Percentiles rank a stretch among this genome's conserved stretches.
Conservation (phyloP, 495 filamentous ascomycete species). For the Aspergillus nanangensis region DNA sequence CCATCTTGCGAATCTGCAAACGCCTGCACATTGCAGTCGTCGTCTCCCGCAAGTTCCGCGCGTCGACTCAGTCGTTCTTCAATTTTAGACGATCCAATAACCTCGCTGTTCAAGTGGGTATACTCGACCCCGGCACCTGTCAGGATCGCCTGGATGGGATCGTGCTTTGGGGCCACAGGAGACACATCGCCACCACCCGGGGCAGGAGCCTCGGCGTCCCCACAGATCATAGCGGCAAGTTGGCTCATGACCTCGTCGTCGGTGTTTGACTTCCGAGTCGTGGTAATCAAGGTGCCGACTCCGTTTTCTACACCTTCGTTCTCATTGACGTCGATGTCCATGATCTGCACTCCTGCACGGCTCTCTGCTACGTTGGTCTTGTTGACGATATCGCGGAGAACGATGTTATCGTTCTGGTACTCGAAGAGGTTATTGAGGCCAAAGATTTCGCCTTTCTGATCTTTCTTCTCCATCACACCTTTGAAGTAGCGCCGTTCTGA, state of each 20-base stretch:
- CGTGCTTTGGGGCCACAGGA: slow-evolving; percentile 44
- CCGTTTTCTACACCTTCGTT: slow-evolving; percentile 42
- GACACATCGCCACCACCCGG: not conserved
- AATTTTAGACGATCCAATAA: slow-evolving; percentile 81
- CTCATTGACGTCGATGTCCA: slow-evolving; percentile 65
- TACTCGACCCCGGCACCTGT: slow-evolving; percentile 88
- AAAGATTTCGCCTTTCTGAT: slow-evolving; percentile 89
- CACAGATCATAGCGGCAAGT: slow-evolving; percentile 65
- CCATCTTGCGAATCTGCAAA: slow-evolving; percentile 38
- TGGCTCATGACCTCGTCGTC: slow-evolving; percentile 70
- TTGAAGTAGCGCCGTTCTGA: slow-evolving; percentile 93
- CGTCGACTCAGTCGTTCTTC: slow-evolving; percentile 74
- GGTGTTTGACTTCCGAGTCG: slow-evolving; percentile 25
- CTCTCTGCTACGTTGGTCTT: slow-evolving; percentile 97
- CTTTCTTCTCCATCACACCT: slow-evolving; percentile 80
- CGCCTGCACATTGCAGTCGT: slow-evolving; percentile 43
- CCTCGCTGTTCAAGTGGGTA: slow-evolving; percentile 93
- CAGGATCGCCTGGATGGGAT: slow-evolving; percentile 86
- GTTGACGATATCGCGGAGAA: slow-evolving; percentile 90
- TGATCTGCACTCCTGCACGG: slow-evolving; percentile 75
- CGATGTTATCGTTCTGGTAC: slow-evolving; percentile 72
- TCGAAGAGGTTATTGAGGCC: slow-evolving; percentile 83
- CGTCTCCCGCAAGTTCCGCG: slow-evolving; percentile 61
- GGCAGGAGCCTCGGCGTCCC: slow-evolving; percentile 31
- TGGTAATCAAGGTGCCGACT: slow-evolving; percentile 7